phyloP scores from a whole-genome alignment of 441 rosid species.

The Brassica hybrid region DNA sequence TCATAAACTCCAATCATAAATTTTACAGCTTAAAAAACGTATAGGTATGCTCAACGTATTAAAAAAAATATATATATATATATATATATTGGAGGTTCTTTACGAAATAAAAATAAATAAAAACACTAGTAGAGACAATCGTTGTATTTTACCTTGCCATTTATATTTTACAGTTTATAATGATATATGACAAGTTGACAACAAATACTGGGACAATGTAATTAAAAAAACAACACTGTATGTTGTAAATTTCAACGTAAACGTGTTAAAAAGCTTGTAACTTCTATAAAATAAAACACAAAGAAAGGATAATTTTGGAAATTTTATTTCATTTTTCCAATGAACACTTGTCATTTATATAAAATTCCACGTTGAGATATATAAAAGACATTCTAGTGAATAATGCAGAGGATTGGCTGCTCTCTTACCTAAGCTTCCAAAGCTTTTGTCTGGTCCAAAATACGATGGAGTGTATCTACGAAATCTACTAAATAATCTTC shows the following conservation, averaged over 20 bases:
- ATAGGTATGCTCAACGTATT: not conserved
- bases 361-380: constrained; percentile 4
- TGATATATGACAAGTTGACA: not conserved
- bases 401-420: constrained; percentile 31
- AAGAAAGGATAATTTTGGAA: not conserved
- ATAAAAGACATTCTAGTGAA: constrained; percentile 2
- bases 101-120: not conserved
- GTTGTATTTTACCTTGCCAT: not conserved
- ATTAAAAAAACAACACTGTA: not conserved
- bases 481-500: constrained; percentile 36
- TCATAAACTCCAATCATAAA: not conserved
- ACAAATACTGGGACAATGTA: constrained; percentile 2
- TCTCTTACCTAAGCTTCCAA: constrained; percentile 36
- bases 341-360: not conserved
- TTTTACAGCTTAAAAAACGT: not conserved
- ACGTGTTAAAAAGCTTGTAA: not conserved
- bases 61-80: no score
- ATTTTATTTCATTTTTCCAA: not conserved
- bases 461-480: constrained; percentile 67
- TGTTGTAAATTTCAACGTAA: not conserved
- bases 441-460: constrained; percentile 58
- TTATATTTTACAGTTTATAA: not conserved
- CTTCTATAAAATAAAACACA: not conserved
- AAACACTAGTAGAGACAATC: not conserved
- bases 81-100: no score